Conservation (phyloP, 2,329 filamentous ascomycete species). For the Cytospora piceicola region DNA sequence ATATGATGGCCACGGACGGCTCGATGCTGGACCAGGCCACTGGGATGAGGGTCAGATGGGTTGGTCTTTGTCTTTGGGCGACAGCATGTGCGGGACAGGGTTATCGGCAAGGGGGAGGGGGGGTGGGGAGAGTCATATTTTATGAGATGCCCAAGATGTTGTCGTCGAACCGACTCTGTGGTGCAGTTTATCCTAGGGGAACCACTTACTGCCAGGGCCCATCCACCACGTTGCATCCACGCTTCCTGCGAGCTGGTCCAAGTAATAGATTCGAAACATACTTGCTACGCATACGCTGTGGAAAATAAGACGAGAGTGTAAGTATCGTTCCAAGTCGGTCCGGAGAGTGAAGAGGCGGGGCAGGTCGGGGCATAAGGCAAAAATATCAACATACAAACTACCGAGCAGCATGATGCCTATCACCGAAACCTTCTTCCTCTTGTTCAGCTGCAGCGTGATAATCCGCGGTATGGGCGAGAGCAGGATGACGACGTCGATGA, state of each 20-base stretch:
- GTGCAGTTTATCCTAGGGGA: neutral
- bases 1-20: constrained; percentile 42
- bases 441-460: constrained; percentile 38
- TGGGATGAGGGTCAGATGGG: constrained; percentile 36
- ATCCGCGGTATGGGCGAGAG: constrained; percentile 39
- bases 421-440: constrained; percentile 37
- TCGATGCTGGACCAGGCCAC: constrained; percentile 42
- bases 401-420: constrained; percentile 39
- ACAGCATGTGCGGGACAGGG: constrained; percentile 11
- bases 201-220: neutral
- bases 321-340: neutral
- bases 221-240: neutral
- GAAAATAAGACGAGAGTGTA: neutral
- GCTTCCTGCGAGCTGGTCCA: constrained; percentile 30
- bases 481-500: constrained; percentile 40
- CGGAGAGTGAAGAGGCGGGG: too few species aligned
- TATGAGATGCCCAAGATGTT: too few species aligned
- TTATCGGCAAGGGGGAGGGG: too few species aligned
- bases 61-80: constrained; percentile 34
- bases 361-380: neutral
- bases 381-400: constrained; percentile 36
- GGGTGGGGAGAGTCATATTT: too few species aligned
- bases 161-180: too few species aligned
- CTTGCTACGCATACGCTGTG: constrained; percentile 38
- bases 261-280: constrained; percentile 38